phyloP scores from a whole-genome alignment of 441 rosid genomes.

The Pelargonium australe region DNA sequence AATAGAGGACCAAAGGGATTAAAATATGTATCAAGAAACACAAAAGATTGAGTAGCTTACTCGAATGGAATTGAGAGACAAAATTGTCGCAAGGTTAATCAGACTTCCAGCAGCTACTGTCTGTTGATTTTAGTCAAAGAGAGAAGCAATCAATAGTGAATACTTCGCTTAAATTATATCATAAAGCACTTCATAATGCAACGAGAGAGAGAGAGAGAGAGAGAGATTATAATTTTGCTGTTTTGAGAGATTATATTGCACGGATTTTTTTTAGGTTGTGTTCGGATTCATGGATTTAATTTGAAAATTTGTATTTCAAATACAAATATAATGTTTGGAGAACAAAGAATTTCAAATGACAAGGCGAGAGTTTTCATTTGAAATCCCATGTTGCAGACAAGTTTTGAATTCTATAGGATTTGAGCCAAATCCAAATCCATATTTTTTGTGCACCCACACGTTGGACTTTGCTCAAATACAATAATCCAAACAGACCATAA shows the following conservation, averaged over 20 bases:
- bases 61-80: constrained; percentile 73
- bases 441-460: too few species aligned
- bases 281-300: too few species aligned
- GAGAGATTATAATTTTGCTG: not conserved
- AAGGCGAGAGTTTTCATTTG: too few species aligned
- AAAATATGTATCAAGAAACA: constrained; percentile 4
- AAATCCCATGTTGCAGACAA: too few species aligned
- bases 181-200: not conserved
- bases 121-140: constrained; percentile 37
- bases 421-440: too few species aligned
- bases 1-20: constrained; percentile 10
- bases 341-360: too few species aligned
- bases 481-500: too few species aligned
- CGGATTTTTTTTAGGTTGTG: not conserved
- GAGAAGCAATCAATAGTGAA: constrained; percentile 10
- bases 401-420: too few species aligned
- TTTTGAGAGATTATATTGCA: not conserved
- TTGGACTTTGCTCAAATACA: too few species aligned
- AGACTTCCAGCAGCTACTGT: constrained; percentile 93
- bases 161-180: constrained; percentile 6
- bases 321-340: too few species aligned
- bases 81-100: constrained; percentile 84
- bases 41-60: constrained; percentile 38
- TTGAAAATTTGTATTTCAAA: too few species aligned
- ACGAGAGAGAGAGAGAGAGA: not conserved